Percentiles rank a stretch among this genome's conserved stretches.
phyloP scores from a whole-genome alignment of 306 rosid species.

The Bauhinia variegata region DNA sequence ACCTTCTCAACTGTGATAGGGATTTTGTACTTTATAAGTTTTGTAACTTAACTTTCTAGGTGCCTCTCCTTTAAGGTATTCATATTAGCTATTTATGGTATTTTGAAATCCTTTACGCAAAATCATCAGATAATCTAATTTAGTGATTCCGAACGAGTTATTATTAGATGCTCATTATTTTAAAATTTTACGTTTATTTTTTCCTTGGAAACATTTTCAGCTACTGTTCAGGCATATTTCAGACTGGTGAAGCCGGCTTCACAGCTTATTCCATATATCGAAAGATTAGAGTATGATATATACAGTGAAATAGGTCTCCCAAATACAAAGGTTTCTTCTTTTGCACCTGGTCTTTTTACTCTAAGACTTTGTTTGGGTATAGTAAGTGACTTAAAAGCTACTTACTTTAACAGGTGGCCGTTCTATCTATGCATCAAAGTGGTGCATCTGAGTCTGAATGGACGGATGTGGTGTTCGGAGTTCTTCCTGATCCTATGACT shows the following conservation, averaged over 20 bases:
- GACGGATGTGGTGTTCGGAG: conserved; percentile 75
- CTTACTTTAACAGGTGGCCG: conserved; percentile 63
- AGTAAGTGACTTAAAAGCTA: conserved; percentile 36
- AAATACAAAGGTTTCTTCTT: conserved; percentile 61
- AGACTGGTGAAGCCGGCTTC: conserved; percentile 74
- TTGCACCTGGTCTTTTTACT: conserved; percentile 23
- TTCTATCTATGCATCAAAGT: conserved; percentile 73
- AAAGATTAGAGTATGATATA: conserved; percentile 77
- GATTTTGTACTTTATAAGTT: too few relatives aligned
- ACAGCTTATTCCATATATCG: conserved; percentile 71
- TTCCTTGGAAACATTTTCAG: conserved; percentile 51
- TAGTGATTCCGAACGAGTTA: conserved; percentile 7
- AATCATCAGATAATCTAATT: neutral
- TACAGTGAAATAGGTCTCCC: conserved; percentile 77
- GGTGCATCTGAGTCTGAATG: conserved; percentile 57
- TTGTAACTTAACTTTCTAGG: too few relatives aligned
- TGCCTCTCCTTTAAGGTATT: too few relatives aligned
- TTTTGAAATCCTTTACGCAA: too few relatives aligned
- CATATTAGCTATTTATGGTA: too few relatives aligned
- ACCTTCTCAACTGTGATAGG: too few relatives aligned
- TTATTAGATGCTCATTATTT: too few relatives aligned
- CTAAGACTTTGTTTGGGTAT: conserved; percentile 18
- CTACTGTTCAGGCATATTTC: conserved; percentile 78
- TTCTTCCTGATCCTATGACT: conserved; percentile 69
- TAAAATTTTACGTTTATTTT: too few relatives aligned